Evolutionary conservation across 2,329 filamentous ascomycete species (phyloP), one percentile per base, ranked within the genome.

Genomic region (Sclerotinia nivalis): DNA sequence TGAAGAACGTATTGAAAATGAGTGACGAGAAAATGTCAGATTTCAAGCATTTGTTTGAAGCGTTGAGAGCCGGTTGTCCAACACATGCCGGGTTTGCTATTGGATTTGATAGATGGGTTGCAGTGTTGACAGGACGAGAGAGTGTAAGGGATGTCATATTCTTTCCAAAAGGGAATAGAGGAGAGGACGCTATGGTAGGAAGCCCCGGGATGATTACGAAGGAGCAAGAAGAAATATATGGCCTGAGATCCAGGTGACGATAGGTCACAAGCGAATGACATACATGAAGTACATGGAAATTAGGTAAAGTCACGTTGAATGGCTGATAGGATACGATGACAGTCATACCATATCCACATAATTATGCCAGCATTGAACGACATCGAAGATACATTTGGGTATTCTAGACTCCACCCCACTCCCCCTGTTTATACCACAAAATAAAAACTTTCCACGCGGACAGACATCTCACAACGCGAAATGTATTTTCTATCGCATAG

Each of bases 31-130:
- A 68, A 34, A 25, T 68, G 31, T n/a, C 43, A n/a, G 91, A 96
- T 73, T 99, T 99, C 79, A 83, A 87, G 1, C 96, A 98, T 80
- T 82, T 99, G 2, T 86, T 99, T 1, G 88, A 92, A 73, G 94
- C 94, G 0, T 84, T 99, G 10, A 84, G 88, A 10, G 89, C 92
- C 0, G 96, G 95, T 0, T 98, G 96, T 82, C 96, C 96, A 18
- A 96, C 96, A 0, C 96, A 99, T 78, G 94, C 96, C 0, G 96
- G 96, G 0, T 91, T 99, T 73, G 96, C 96, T 0, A 83, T 99
- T 22, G 96, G 96, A 0, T 97, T 97, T 78, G 96, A 99, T 79
- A 86, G 96, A 5, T 80, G 99, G 62, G 85, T 96, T 52, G 91
- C 95, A 0, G 83, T 97, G 0, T 87, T 99, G 84, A 87, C 91